Conservation (phyloP, 139 green algal genomes). For the Chlorokybus atmophyticus region DNA sequence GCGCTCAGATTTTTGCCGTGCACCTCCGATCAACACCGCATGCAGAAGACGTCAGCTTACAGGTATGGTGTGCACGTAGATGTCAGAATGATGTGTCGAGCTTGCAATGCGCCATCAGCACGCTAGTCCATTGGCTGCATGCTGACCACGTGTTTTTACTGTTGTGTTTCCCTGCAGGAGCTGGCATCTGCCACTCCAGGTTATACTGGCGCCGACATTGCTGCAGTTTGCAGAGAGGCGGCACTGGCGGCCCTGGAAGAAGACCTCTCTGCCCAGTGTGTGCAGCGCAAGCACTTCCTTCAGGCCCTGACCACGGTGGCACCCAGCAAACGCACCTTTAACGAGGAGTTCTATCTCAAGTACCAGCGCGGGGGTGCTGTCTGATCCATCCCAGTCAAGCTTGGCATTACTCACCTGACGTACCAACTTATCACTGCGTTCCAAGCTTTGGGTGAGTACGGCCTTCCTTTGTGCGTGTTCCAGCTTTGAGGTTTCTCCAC, state of each 20-base stretch:
- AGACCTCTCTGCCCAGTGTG: not conserved
- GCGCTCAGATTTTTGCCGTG: conserved; percentile 19
- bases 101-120: no score
- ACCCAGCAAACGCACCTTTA: not conserved
- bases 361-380: not conserved
- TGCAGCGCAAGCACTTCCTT: not conserved
- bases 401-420: no score
- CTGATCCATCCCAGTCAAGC: no score
- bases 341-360: not conserved
- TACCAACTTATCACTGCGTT: no score
- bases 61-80: no score
- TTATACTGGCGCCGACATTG: conserved; percentile 34
- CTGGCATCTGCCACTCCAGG: conserved; percentile 12
- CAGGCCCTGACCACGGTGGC: not conserved
- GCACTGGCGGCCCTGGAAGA: conserved; percentile 53
- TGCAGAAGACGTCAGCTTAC: conserved; percentile 13
- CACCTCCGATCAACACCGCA: conserved; percentile 11
- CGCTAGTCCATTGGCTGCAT: no score
- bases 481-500: no score
- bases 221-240: conserved; percentile 50
- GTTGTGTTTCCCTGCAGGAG: not conserved
- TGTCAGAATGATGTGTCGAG: no score
- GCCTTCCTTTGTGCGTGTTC: no score
- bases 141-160: no score
- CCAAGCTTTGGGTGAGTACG: no score